A percentile compares a stretch with the other conserved stretches of the same genome.
Conservation (phyloP, 106 monocot genomes). For the Dendrobium officinale region DNA sequence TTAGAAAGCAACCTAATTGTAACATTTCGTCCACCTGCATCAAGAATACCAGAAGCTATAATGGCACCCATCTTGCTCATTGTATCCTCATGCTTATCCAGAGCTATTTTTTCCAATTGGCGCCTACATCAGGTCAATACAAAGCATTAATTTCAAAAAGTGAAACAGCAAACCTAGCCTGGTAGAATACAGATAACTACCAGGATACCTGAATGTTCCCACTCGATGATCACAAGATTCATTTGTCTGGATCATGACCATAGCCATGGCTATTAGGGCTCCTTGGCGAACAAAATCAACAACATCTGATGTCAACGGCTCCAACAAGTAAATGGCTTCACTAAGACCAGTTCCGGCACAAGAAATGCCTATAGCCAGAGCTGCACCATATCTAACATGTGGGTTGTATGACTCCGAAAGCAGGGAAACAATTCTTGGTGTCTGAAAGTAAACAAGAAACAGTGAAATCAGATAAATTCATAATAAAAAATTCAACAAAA, state of each 20-base stretch:
- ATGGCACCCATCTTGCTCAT: conserved; percentile 99
- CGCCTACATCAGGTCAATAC: conserved; percentile 35
- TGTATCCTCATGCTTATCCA: conserved; percentile 96
- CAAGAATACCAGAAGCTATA: conserved; percentile 94
- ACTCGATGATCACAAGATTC: conserved; percentile 93
- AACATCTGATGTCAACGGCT: conserved; percentile 97
- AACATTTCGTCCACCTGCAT: conserved; percentile 97
- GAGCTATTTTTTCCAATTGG: conserved; percentile 92
- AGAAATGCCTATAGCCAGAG: conserved; percentile 95
- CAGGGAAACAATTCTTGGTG: conserved; percentile 96
- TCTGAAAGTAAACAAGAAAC: conserved; percentile 34
- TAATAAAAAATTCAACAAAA: background rate
- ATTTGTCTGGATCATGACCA: conserved; percentile 97
- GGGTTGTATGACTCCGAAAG: conserved; percentile 98
- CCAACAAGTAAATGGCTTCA: conserved; percentile 94
- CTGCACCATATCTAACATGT: conserved; percentile 98
- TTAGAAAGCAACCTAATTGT: conserved; percentile 88
- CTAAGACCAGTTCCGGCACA: conserved; percentile 88
- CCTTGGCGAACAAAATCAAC: conserved; percentile 99
- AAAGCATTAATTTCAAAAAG: background rate
- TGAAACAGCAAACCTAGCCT: background rate
- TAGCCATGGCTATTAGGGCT: conserved; percentile 95
- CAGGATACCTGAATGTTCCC: conserved; percentile 77
- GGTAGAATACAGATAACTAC: background rate
- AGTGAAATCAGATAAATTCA: background rate